These are phyloP conservation scores for Diplodia mutila DNA, from an alignment of 2,329 filamentous ascomycete species.

Conservation along the genomic window DNA sequence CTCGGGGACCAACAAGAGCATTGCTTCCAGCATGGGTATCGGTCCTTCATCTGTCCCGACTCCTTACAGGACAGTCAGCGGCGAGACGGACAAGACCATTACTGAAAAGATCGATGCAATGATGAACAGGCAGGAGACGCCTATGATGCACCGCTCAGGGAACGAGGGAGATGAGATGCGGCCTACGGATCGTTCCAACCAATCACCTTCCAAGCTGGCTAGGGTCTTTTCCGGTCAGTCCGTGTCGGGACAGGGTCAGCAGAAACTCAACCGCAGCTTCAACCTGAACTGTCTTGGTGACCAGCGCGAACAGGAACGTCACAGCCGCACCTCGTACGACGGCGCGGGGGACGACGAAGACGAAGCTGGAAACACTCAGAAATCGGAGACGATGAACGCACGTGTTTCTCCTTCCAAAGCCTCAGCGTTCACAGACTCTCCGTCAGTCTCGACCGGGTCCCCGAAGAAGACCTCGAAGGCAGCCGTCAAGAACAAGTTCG, in stretches of 20 bases:
- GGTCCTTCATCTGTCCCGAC: not conserved
- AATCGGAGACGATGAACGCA: conserved; percentile 28
- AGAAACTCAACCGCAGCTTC: conserved; percentile 35
- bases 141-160: conserved; percentile 21
- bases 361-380: conserved; percentile 33
- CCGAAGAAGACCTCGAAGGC: conserved; percentile 46
- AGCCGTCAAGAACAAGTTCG: conserved; percentile 52
- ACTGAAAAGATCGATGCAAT: conserved; percentile 5
- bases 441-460: conserved; percentile 34
- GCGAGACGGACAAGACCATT: not conserved
- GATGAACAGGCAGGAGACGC: not conserved
- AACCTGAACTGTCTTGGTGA: conserved; percentile 32
- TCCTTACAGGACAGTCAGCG: not conserved
- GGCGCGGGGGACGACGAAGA: conserved; percentile 45
- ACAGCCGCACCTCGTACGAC: conserved; percentile 41
- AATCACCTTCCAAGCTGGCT: conserved; percentile 32
- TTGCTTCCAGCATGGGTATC: conserved; percentile 19
- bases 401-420: conserved; percentile 31
- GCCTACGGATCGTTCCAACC: not conserved
- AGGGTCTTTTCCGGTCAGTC: conserved; percentile 27
- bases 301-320: conserved; percentile 28
- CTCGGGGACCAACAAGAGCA: conserved; percentile 18
- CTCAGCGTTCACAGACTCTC: conserved; percentile 32
- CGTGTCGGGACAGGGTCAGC: conserved; percentile 32
- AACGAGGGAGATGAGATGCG: conserved; percentile 19